Conservation (phyloP, 352 stramenopile genomes). For the Phytophthora idaei region DNA sequence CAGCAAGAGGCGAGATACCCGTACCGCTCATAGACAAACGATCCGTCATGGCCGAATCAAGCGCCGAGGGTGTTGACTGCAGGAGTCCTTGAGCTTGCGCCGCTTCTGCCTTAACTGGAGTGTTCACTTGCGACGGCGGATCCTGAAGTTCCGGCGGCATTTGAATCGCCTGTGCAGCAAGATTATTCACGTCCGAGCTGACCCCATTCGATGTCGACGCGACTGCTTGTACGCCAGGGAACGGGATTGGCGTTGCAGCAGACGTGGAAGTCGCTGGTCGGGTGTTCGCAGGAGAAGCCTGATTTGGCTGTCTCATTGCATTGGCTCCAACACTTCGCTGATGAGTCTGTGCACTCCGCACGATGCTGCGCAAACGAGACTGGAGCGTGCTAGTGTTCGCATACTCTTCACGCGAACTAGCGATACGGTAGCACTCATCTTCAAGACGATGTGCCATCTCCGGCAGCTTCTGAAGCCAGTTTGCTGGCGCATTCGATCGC, state of each 20-base stretch:
- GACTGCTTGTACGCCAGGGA: constrained; percentile 60
- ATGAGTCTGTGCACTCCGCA: constrained; percentile 77
- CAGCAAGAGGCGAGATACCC: constrained; percentile 40
- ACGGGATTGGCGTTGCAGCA: constrained; percentile 55
- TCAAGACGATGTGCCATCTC: constrained; percentile 98
- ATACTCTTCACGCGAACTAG: constrained; percentile 93
- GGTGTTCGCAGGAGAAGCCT: constrained; percentile 27
- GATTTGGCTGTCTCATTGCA: constrained; percentile 32
- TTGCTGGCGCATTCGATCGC: constrained; percentile 94
- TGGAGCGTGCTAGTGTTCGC: constrained; percentile 95
- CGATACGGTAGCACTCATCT: constrained; percentile 95
- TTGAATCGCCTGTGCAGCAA: constrained; percentile 65
- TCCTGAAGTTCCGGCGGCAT: constrained; percentile 81
- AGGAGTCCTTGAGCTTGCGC: constrained; percentile 38
- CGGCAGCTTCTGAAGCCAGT: constrained; percentile 97
- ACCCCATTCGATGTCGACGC: constrained; percentile 17
- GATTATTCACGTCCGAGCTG: constrained; percentile 22
- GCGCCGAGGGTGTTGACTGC: constrained; percentile 39
- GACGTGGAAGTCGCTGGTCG: constrained; percentile 23
- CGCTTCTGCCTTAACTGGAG: constrained; percentile 37
- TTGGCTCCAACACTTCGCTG: constrained; percentile 53
- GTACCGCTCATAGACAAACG: constrained; percentile 42
- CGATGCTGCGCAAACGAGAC: constrained; percentile 94
- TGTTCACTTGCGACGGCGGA: constrained; percentile 35
- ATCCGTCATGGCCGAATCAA: constrained; percentile 57